A percentile compares a stretch with the other conserved stretches of the same genome.
Conservation (phyloP, 805 yeast genomes). For the Candida piceae region DNA sequence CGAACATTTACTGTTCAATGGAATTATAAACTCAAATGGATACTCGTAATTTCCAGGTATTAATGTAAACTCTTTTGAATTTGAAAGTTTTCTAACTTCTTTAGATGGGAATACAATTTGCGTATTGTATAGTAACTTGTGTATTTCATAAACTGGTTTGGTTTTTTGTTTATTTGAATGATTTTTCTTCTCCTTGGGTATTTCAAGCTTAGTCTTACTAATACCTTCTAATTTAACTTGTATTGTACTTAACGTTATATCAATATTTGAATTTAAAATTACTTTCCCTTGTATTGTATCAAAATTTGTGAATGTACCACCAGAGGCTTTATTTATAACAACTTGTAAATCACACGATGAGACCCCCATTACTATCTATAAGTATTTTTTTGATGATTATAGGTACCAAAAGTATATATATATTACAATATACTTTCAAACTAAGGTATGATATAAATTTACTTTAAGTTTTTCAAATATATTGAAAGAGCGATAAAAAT, state of each 20-base stretch:
- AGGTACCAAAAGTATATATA: no score
- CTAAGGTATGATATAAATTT: no score
- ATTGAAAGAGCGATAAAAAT: no score
- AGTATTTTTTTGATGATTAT: no score
- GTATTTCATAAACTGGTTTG: slow-evolving; percentile 29
- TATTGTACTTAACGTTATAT: slow-evolving; percentile 41
- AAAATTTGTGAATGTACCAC: slow-evolving; percentile 43
- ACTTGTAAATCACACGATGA: slow-evolving; percentile 13
- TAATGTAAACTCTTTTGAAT: slow-evolving; percentile 40
- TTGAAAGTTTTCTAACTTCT: slow-evolving; percentile 39
- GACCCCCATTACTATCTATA: slow-evolving; percentile 2
- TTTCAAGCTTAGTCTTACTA: slow-evolving; percentile 32
- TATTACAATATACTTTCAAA: no score
- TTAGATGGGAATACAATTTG: slow-evolving; percentile 48
- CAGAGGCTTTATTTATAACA: slow-evolving; percentile 20
- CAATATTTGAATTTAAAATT: slow-evolving; percentile 32
- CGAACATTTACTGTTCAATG: slow-evolving; percentile 36
- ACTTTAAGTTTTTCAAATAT: no score
- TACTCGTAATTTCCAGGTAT: slow-evolving; percentile 47
- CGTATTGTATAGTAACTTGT: slow-evolving; percentile 46
- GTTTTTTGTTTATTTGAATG: slow-evolving; percentile 10
- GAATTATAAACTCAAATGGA: slow-evolving; percentile 44
- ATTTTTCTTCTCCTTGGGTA: slow-evolving; percentile 20
- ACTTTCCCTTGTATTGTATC: slow-evolving; percentile 41
- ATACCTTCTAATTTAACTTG: slow-evolving; percentile 51